Evolutionary conservation across 2,329 filamentous ascomycete species (phyloP).

Genomic region (Botrytis medusae): DNA sequence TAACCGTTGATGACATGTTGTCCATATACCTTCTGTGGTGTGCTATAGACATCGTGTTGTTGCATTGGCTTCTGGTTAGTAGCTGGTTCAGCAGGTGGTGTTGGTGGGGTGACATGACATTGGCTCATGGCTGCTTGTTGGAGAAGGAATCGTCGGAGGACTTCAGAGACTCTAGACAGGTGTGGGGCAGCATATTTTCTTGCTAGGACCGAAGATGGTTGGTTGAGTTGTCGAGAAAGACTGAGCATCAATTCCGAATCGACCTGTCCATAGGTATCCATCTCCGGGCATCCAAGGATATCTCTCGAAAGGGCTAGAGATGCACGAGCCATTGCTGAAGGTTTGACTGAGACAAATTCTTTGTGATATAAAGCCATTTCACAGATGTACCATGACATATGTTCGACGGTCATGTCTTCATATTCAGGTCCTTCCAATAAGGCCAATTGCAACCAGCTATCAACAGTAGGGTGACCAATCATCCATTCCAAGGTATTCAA

Average conservation of each 20-base stretch:
- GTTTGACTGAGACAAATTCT: slow-evolving; percentile 90
- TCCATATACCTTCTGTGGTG: slow-evolving; percentile 74
- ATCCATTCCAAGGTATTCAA: slow-evolving; percentile 96
- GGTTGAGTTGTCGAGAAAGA: slow-evolving; percentile 57
- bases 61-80: slow-evolving; percentile 47
- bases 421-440: slow-evolving; percentile 69
- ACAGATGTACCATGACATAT: slow-evolving; percentile 91
- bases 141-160: slow-evolving; percentile 65
- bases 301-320: slow-evolving; percentile 83
- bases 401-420: slow-evolving; percentile 82
- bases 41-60: slow-evolving; percentile 60
- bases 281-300: slow-evolving; percentile 78
- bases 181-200: slow-evolving; percentile 68
- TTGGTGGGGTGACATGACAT: slow-evolving; percentile 59
- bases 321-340: slow-evolving; percentile 86
- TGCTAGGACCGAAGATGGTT: slow-evolving; percentile 65
- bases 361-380: slow-evolving; percentile 96
- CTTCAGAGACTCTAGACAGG: slow-evolving; percentile 62
- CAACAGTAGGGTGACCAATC: slow-evolving; percentile 92
- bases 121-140: slow-evolving; percentile 56
- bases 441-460: slow-evolving; percentile 87
- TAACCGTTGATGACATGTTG: slow-evolving; percentile 67
- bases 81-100: slow-evolving; percentile 54
- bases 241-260: slow-evolving; percentile 64
- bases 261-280: slow-evolving; percentile 66